Evolutionary conservation across 495 filamentous ascomycete genomes (phyloP).

Genomic region (Halenospora varia): DNA sequence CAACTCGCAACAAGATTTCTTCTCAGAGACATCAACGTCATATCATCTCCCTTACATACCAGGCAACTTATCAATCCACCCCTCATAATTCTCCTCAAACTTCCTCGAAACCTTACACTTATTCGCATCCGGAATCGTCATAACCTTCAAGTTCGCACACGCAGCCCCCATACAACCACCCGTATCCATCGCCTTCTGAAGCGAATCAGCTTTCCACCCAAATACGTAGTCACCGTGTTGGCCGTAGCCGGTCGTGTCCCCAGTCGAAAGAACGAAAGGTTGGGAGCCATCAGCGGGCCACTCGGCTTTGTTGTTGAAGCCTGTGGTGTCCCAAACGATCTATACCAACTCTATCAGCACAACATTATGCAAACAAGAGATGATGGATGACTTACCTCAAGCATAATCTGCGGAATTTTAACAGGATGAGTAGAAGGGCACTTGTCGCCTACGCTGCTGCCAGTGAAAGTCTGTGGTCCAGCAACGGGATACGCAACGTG

Average conservation of each 20-base stretch:
- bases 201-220: conserved; percentile 30
- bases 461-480: conserved; percentile 41
- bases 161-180: conserved; percentile 37
- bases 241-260: conserved; percentile 34
- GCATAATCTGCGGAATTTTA: conserved; percentile 53
- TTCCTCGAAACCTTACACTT: too few relatives aligned
- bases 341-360: conserved; percentile 31
- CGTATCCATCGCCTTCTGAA: conserved; percentile 42
- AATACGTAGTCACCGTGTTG: conserved; percentile 47
- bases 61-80: too few relatives aligned
- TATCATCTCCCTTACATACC: too few relatives aligned
- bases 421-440: conserved; percentile 49
- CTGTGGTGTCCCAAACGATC: conserved; percentile 48
- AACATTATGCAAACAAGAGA: conserved; percentile 3
- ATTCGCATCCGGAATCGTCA: too few relatives aligned
- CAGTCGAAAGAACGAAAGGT: conserved; percentile 43
- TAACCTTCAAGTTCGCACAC: conserved; percentile 34
- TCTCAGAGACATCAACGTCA: too few relatives aligned
- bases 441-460: conserved; percentile 54
- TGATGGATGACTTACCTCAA: conserved; percentile 42
- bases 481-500: conserved; percentile 52
- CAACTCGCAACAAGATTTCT: too few relatives aligned
- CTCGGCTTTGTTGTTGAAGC: conserved; percentile 48
- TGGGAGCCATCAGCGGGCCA: conserved; percentile 45
- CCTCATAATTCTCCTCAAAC: too few relatives aligned